Evolutionary conservation across 106 monocot genomes (phyloP), one percentile per base, ranked within the genome.

Genomic region (Allium fistulosum): DNA sequence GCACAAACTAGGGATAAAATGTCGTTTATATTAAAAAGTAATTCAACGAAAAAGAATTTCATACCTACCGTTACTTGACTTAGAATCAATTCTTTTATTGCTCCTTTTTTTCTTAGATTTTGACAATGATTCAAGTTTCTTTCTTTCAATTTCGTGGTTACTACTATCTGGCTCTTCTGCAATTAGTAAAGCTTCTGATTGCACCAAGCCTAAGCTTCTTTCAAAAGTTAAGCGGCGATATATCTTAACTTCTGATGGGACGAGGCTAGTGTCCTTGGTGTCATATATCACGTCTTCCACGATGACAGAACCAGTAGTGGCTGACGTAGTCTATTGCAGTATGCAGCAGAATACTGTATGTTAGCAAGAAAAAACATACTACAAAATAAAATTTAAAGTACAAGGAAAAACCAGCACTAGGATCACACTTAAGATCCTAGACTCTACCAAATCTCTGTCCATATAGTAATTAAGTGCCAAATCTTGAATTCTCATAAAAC

Each of bases 271-370:
- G 57, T 61, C 79, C 9, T 78, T 75, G 67, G 74, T 80, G 71
- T 92, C 96, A 79, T 92, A 88, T 7, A 82, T 73, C 48, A 97
- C 92, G 74, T 97, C 92, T 79, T 97, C 97, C 53, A 97, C 80
- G 46, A 92, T 81, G 58, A 97, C 87, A 17, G 81, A 80, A 8
- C 97, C 97, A 59, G 97, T 97, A 47, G 76, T 66, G 51, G 79
- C n/a, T 69, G 97, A 97, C 51, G 76, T 79, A 58, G 71, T 87
- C 97, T 97, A 74, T 22, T 22, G 22, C 22, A 22, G 62, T 48
- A 65, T 58, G n/a, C 26, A 80, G 49, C 11, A 79, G 9, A 62
- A 8, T 15, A 8, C 17, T 22, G 49, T 16, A 50, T 22, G 14
- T 18, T 49, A 65, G 22, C 22, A 22, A 22, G 22, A 22, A 22